These are phyloP conservation scores for Gyromitra esculenta DNA, from an alignment of 2,329 filamentous ascomycete genomes.

Conservation along the genomic window DNA sequence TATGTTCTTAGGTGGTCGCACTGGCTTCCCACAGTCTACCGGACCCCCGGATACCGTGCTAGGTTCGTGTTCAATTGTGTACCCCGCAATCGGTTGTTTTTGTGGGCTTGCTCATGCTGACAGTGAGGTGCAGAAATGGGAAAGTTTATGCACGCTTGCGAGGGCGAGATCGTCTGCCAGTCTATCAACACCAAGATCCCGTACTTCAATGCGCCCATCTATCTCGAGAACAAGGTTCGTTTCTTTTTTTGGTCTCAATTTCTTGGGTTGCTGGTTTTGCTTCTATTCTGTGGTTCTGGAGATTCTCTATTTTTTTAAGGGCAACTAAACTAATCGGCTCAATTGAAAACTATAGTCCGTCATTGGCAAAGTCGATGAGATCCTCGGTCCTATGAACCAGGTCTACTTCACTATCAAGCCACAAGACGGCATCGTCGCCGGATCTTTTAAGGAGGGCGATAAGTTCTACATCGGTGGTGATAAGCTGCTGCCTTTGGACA, in stretches of 20 bases:
- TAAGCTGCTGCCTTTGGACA: constrained; percentile 93
- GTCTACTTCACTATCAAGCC: constrained; percentile 99
- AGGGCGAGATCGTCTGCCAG: constrained; percentile 98
- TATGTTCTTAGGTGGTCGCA: constrained; percentile 65
- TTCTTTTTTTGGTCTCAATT: background rate
- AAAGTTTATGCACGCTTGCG: constrained; percentile 89
- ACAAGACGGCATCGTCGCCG: constrained; percentile 92
- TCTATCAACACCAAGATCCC: constrained; percentile 95
- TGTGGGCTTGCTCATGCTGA: constrained; percentile 58
- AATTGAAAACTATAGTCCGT: constrained; percentile 68
- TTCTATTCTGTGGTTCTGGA: background rate
- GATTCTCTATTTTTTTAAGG: background rate
- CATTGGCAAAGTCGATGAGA: constrained; percentile 97
- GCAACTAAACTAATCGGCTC: constrained; percentile 15
- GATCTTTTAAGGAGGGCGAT: constrained; percentile 94
- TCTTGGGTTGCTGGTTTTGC: background rate
- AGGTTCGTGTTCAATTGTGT: constrained; percentile 61
- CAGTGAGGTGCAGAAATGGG: constrained; percentile 76
- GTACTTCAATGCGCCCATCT: constrained; percentile 99
- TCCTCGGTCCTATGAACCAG: constrained; percentile 96
- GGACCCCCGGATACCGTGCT: constrained; percentile 72
- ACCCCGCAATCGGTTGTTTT: constrained; percentile 9
- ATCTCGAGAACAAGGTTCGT: constrained; percentile 93
- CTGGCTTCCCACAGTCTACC: constrained; percentile 70
- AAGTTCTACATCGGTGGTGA: constrained; percentile 96